Base-by-base conservation (phyloP, 1,284 basidiomycete species). In the Rhodotorula sp. region DNA sequence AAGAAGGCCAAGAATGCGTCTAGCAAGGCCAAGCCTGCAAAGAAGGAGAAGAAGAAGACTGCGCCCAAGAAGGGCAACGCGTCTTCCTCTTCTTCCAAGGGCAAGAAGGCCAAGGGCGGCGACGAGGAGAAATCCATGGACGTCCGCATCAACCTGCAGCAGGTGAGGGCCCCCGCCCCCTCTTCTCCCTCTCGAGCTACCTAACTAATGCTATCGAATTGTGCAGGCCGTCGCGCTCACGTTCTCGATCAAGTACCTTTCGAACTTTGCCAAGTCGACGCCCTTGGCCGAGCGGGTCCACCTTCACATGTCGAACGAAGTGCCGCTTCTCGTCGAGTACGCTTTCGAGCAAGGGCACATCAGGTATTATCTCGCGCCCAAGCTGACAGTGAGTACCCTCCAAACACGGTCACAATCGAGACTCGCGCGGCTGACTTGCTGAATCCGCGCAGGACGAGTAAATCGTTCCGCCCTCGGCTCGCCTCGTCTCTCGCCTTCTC, bases 161-260 rank as follows among this genome's bases (percentile, higher is more conserved):
- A 74, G 60, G 72, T 71, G 28, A 46, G 62, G 22, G 3, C 15
- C 24, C 4, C 18, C 2, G 6, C 15, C 31, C 44, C 22, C n/a
- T 30, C 51, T 4, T 48, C 8, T 53, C 24, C 16, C 28, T 46
- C 31, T 15, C 13, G 22, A 15, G 16, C 1, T 13, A 16, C 22
- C 31, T 51, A 34, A 34, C 50, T 24, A 24, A 40, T 28, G 47
- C 26, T 9, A 15, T 34, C 28, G 76, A 22, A 1, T 4, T 56
- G 70, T 77, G 53, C 89, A 91, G 81, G 88, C 91, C 75, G 95
- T 99, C 74, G 88, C 88, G 52, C 84, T 99, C 65, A 98, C 94
- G 2, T 99, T 99, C 83, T 93, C 91, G 48, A 85, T 98, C 78
- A 98, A 99, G 82, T 99, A 99, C 82, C 87, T 99, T 40, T 87